A percentile compares a stretch with the other conserved stretches of the same genome.
These are phyloP conservation scores for Neoboletus subvelutipes DNA, from an alignment of 768 basidiomycete genomes.

Conservation along the genomic window DNA sequence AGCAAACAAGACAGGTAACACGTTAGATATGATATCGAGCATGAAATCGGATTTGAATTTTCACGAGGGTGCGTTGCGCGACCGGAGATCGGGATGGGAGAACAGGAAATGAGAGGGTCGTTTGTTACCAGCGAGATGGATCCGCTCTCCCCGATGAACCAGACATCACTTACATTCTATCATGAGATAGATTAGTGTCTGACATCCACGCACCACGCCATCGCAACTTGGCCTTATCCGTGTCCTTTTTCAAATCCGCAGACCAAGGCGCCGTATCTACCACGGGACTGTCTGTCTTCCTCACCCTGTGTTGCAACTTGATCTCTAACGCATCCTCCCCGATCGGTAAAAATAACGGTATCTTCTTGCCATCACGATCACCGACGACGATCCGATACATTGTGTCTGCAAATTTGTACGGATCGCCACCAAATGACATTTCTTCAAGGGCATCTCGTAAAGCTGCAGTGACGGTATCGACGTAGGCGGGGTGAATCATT, in stretches of 20 bases:
- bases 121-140: no score
- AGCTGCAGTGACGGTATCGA: background rate
- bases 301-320: background rate
- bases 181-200: background rate
- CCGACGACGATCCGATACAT: background rate
- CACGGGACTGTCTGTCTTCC: background rate
- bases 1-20: no score
- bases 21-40: no score
- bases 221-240: background rate
- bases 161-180: background rate
- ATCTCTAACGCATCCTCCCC: constrained; percentile 10
- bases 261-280: constrained; percentile 6
- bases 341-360: constrained; percentile 8
- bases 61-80: no score
- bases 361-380: background rate
- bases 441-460: constrained; percentile 1
- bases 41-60: no score
- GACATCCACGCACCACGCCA: background rate
- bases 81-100: no score
- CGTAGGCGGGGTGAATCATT: constrained; percentile 8
- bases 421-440: constrained; percentile 9
- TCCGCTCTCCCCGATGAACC: background rate
- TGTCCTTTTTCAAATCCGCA: constrained; percentile 6
- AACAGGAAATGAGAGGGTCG: no score
- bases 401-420: constrained; percentile 13